Evolutionary conservation across 805 yeast species (phyloP).

Genomic region (Zygosaccharomyces kombuchaensis): DNA sequence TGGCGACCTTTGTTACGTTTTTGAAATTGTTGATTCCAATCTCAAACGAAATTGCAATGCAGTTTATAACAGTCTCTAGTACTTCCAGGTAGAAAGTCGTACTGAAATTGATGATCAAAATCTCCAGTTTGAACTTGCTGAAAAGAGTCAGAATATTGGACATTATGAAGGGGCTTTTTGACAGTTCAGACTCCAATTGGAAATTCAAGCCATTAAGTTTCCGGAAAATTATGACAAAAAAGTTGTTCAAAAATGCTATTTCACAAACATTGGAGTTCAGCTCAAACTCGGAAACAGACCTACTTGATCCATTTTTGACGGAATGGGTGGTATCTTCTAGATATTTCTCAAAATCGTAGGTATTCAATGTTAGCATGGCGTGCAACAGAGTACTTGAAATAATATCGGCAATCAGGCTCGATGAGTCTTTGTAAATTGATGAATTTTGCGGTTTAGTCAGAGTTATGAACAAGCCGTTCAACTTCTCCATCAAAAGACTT

Average conservation of each 20-base stretch:
- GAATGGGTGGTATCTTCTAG: conserved; percentile 8
- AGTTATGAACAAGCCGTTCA: conserved; percentile 32
- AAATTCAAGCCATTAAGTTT: conserved; percentile 9
- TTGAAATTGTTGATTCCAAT: conserved; percentile 2
- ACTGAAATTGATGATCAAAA: conserved; percentile 4
- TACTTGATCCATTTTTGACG: background rate
- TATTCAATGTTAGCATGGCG: conserved; percentile 20
- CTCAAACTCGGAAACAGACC: background rate
- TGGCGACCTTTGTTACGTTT: background rate
- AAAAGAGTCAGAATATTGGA: conserved; percentile 17
- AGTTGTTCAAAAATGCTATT: conserved; percentile 10
- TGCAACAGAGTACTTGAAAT: conserved; percentile 39
- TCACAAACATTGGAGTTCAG: conserved; percentile 13
- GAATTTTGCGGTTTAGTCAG: conserved; percentile 34
- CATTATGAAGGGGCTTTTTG: conserved; percentile 14
- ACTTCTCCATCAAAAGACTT: conserved; percentile 14
- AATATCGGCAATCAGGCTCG: conserved; percentile 33
- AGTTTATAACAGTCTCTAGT: conserved; percentile 4
- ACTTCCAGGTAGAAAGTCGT: conserved; percentile 25
- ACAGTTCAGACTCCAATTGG: conserved; percentile 10
- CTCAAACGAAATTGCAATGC: conserved; percentile 1
- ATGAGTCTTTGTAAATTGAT: conserved; percentile 27
- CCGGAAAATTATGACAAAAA: conserved; percentile 14
- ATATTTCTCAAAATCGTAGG: conserved; percentile 19
- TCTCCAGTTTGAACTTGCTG: conserved; percentile 6